Evolutionary conservation across 257 asterid species (phyloP).

Genomic region (Capsicum baccatum): DNA sequence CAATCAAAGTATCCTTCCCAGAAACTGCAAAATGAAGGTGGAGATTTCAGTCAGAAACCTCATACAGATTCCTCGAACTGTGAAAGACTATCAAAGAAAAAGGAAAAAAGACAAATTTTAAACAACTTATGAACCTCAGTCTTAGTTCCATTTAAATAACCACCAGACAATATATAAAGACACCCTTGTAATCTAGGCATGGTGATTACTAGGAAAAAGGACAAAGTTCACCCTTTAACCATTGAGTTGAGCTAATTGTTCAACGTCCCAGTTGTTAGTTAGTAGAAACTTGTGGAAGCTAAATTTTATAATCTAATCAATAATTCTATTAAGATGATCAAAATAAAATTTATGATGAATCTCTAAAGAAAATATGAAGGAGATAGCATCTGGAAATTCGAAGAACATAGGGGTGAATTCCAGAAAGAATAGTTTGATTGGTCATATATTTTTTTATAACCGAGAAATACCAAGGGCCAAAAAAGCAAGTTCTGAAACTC

Average conservation of each 20-base stretch:
- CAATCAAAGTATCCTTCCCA: slow-evolving; percentile 95
- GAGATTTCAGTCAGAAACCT: slow-evolving; percentile 21
- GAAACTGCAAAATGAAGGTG: slow-evolving; percentile 59
- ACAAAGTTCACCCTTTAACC: slow-evolving; percentile 19
- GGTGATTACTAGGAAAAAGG: slow-evolving; percentile 1
- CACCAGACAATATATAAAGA: slow-evolving; percentile 5
- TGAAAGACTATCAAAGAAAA: slow-evolving; percentile 20
- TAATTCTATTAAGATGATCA: neutral
- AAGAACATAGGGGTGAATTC: neutral
- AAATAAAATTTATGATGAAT: neutral
- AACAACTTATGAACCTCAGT: slow-evolving; percentile 1
- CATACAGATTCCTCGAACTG: neutral
- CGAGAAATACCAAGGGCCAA: neutral
- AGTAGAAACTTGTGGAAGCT: slow-evolving; percentile 20
- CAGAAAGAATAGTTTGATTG: slow-evolving; percentile 16
- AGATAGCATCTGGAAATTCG: neutral
- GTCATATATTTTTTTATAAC: slow-evolving; percentile 8
- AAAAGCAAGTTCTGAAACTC: neutral
- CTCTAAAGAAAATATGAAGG: neutral
- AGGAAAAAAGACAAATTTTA: neutral
- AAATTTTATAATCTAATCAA: neutral
- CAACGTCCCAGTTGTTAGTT: slow-evolving; percentile 1
- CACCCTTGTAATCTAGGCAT: neutral
- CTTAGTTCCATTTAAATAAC: neutral
- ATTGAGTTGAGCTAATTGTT: slow-evolving; percentile 16